Evolutionary conservation across 1,284 basidiomycete genomes (phyloP), one percentile per base, ranked within the genome.

Genomic region (Hortiboletus rubellus): DNA sequence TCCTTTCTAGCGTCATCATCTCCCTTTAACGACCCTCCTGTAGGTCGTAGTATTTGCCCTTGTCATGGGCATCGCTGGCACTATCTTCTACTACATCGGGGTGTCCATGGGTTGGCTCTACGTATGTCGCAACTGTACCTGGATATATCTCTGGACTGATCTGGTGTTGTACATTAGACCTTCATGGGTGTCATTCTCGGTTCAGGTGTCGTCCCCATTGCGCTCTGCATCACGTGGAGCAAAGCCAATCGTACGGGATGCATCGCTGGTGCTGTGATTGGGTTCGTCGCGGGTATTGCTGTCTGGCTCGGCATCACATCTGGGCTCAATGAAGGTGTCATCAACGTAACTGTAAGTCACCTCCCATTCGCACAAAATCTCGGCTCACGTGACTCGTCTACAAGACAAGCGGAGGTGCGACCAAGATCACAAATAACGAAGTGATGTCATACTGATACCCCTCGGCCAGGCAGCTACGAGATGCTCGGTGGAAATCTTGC

Each of bases 41-140:
- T 54, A 90, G 89, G 82, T 92, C 37, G 83, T 77, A 1, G 73
- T 85, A 37, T 96, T 90, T 71, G 89, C 89, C 0, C 57, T 95
- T 38, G 78, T 90, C 47, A 93, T 94, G 84, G 92, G 87, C 33
- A 64, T 92, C 14, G 86, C 92, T 3, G 95, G 93, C 0, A 75
- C 91, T 34, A 90, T 94, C 57, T 97, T 96, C 80, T 88, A 82
- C 75, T 93, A 92, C 68, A 92, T 94, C 59, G 92, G 93, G 6
- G 86, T 98, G 54, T 89, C 85, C 7, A 91, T 94, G 91, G 92
- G 91, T 15, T 94, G 89, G 89, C 83, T 92, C 52, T 92, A 92
- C 68, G 87, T 92, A 90, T 68, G 87, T 79, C 18, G 43, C 17
- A 47, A 17, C 12, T 38, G 24, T 18, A 9, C 12, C 22, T 31